Conservation (phyloP, 23 red algal species). For the Chondrus crispus region DNA sequence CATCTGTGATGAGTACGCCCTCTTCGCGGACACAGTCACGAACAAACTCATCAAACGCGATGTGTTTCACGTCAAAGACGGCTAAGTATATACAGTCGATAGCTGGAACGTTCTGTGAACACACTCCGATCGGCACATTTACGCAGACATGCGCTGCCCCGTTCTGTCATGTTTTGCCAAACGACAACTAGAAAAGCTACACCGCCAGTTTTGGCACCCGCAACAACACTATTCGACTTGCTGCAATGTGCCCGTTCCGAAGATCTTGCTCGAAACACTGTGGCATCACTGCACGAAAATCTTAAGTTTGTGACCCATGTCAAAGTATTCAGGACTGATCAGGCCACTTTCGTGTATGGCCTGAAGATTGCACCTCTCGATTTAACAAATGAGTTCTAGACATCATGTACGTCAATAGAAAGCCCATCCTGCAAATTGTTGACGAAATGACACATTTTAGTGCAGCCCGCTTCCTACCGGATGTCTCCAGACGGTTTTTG, state of each 20-base stretch:
- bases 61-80: background rate
- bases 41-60: background rate
- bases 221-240: constrained; percentile 3
- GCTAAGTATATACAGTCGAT: background rate
- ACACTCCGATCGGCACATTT: constrained; percentile 13
- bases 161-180: background rate
- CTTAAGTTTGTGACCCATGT: background rate
- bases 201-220: constrained; percentile 23
- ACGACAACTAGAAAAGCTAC: constrained; percentile 5
- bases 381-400: background rate
- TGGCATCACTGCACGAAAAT: background rate
- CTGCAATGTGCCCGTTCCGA: background rate
- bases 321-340: constrained; percentile 1
- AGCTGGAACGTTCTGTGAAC: background rate
- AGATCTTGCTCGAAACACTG: background rate
- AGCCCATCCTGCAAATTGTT: background rate
- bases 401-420: constrained; percentile 24
- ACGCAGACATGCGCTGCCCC: background rate
- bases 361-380: background rate
- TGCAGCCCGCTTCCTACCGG: background rate
- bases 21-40: constrained; percentile 27
- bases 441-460: background rate
- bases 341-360: background rate
- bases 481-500: too few species aligned
- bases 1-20: background rate